Evolutionary conservation across 2,329 filamentous ascomycete species (phyloP).

Genomic region (Fusarium abutilonis): DNA sequence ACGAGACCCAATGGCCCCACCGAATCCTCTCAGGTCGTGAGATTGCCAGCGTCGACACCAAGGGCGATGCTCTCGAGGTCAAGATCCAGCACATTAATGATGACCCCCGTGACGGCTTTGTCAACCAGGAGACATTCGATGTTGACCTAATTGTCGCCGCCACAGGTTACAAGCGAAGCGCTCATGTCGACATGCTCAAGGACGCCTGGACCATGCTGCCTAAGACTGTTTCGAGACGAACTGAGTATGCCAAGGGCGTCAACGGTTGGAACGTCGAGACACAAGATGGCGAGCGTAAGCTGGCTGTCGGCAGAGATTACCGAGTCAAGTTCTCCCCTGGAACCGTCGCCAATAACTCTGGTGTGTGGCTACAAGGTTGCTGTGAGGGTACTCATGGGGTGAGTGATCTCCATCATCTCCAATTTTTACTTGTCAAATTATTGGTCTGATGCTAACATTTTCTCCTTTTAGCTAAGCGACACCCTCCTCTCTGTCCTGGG

Average conservation of each 20-base stretch:
- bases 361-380: conserved; percentile 93
- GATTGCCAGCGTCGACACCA: conserved; percentile 69
- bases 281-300: conserved; percentile 56
- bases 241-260: conserved; percentile 49
- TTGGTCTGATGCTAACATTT: conserved; percentile 33
- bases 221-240: conserved; percentile 48
- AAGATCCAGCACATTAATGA: conserved; percentile 62
- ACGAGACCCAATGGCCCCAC: conserved; percentile 82
- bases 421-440: background rate
- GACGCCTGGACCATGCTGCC: conserved; percentile 73
- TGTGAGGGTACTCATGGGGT: conserved; percentile 92
- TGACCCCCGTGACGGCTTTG: conserved; percentile 54
- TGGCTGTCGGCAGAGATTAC: conserved; percentile 81
- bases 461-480: conserved; percentile 71
- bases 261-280: conserved; percentile 56
- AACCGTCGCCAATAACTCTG: conserved; percentile 75
- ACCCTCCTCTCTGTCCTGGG: conserved; percentile 82
- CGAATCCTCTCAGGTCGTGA: conserved; percentile 77
- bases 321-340: conserved; percentile 75
- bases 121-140: conserved; percentile 68
- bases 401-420: conserved; percentile 56
- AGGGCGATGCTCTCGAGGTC: conserved; percentile 64
- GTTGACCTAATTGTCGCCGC: conserved; percentile 87
- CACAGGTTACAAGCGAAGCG: conserved; percentile 83
- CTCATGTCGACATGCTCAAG: conserved; percentile 80